A percentile compares a stretch with the other conserved stretches of the same genome.
These are phyloP conservation scores for Hygrophila difformis DNA, from an alignment of 257 asterid species.

Conservation along the genomic window DNA sequence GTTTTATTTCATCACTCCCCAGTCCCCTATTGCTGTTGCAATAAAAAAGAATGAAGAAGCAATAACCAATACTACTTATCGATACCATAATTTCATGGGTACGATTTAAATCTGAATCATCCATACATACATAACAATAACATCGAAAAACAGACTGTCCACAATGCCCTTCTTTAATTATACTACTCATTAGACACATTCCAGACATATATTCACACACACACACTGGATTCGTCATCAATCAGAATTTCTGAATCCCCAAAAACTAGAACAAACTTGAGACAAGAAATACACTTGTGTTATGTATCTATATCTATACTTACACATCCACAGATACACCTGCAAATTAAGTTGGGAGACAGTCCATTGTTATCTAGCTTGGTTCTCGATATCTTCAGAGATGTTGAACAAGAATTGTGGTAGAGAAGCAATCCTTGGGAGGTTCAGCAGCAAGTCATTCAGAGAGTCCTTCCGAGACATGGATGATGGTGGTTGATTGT, in stretches of 20 bases:
- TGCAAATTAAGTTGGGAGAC: background rate
- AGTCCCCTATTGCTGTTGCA: no score
- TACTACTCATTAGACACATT: no score
- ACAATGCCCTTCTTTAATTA: no score
- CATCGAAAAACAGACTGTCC: no score
- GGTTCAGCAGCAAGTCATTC: conserved; percentile 65
- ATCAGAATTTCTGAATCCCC: conserved; percentile 56
- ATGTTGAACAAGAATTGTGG: conserved; percentile 85
- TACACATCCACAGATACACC: background rate
- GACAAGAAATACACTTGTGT: background rate
- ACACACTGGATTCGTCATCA: conserved; percentile 56
- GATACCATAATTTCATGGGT: no score
- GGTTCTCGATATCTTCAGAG: conserved; percentile 51
- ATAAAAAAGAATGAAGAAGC: no score
- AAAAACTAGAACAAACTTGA: conserved; percentile 1
- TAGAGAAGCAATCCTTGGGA: conserved; percentile 85
- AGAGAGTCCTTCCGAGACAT: conserved; percentile 82
- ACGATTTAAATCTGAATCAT: no score
- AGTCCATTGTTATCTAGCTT: conserved; percentile 37
- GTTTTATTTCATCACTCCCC: no score
- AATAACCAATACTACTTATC: no score
- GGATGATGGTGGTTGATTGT: conserved; percentile 26
- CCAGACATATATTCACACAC: background rate
- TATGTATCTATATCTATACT: background rate
- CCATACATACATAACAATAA: no score